A percentile compares a stretch with the other conserved stretches of the same genome.
These are phyloP conservation scores for Teunomyces aglyptinius DNA, from an alignment of 805 yeast species.

Conservation along the genomic window DNA sequence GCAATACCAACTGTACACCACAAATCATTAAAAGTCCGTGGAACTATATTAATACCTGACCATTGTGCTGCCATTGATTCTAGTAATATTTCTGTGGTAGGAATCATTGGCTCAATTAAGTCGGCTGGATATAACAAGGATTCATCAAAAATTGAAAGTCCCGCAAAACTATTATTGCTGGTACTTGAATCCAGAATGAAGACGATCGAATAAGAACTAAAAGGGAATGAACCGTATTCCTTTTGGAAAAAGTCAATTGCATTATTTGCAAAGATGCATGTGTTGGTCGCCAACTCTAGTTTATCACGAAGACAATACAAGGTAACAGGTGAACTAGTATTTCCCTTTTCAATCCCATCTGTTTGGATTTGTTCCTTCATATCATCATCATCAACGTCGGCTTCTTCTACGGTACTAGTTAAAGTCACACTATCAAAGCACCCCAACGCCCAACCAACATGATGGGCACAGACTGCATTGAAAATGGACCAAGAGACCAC, in stretches of 20 bases:
- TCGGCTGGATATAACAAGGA: slow-evolving; percentile 67
- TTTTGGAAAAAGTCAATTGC: slow-evolving; percentile 82
- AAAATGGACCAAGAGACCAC: slow-evolving; percentile 68
- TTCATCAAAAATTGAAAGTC: slow-evolving; percentile 61
- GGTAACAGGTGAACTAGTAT: slow-evolving; percentile 39
- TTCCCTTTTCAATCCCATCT: slow-evolving; percentile 30
- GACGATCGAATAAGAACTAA: slow-evolving; percentile 72
- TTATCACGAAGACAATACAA: slow-evolving; percentile 65
- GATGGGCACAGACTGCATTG: slow-evolving; percentile 90
- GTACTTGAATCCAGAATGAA: slow-evolving; percentile 61
- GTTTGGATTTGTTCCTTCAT: slow-evolving; percentile 20
- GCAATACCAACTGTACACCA: slow-evolving; percentile 92
- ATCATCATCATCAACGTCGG: slow-evolving; percentile 32
- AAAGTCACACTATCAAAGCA: slow-evolving; percentile 69
- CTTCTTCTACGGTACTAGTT: slow-evolving; percentile 35
- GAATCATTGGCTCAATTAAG: slow-evolving; percentile 73
- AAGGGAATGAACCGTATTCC: slow-evolving; percentile 93
- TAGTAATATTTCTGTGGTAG: slow-evolving; percentile 64
- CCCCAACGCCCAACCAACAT: slow-evolving; percentile 93
- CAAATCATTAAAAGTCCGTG: slow-evolving; percentile 70
- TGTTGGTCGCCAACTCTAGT: slow-evolving; percentile 56
- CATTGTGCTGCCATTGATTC: slow-evolving; percentile 82
- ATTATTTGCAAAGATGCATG: slow-evolving; percentile 71
- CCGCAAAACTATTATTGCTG: slow-evolving; percentile 64
- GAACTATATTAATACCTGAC: slow-evolving; percentile 90